Evolutionary conservation across 1,284 basidiomycete genomes (phyloP).

Genomic region (Puccinia hordei): DNA sequence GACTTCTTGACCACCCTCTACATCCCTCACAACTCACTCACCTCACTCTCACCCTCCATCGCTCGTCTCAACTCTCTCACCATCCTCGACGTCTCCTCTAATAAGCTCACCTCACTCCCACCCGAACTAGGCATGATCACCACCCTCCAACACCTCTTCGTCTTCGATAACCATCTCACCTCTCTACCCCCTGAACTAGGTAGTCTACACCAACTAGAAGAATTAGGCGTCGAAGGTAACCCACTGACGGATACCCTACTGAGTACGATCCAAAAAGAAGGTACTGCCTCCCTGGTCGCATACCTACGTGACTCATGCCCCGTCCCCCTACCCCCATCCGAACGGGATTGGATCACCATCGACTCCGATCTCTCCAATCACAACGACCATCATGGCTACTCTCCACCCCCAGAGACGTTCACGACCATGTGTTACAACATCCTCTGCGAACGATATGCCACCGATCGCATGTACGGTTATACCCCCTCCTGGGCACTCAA

Average conservation of each 20-base stretch:
- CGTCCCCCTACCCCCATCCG: slow-evolving; percentile 77
- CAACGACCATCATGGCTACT: slow-evolving; percentile 58
- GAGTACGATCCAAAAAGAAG: slow-evolving; percentile 85
- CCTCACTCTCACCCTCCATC: slow-evolving; percentile 79
- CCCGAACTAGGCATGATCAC: slow-evolving; percentile 89
- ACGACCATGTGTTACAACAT: slow-evolving; percentile 91
- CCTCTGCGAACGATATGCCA: slow-evolving; percentile 87
- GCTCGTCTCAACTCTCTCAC: slow-evolving; percentile 81
- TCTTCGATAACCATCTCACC: slow-evolving; percentile 91
- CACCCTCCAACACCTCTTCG: slow-evolving; percentile 82
- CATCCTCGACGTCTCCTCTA: slow-evolving; percentile 87
- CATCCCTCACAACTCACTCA: slow-evolving; percentile 92
- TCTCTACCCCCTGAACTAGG: slow-evolving; percentile 86
- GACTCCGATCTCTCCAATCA: slow-evolving; percentile 66
- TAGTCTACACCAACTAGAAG: slow-evolving; percentile 86
- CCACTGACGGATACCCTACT: slow-evolving; percentile 79
- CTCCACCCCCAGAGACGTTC: slow-evolving; percentile 65
- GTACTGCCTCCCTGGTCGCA: slow-evolving; percentile 81
- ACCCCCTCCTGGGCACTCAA: slow-evolving; percentile 92
- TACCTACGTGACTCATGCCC: slow-evolving; percentile 86
- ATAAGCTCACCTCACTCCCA: slow-evolving; percentile 77
- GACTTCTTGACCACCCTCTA: slow-evolving; percentile 93
- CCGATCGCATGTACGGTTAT: slow-evolving; percentile 88
- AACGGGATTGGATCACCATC: slow-evolving; percentile 78
- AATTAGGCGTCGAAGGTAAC: slow-evolving; percentile 93